Evolutionary conservation across 495 filamentous ascomycete genomes (phyloP).

Genomic region (Aspergillus biplanus): DNA sequence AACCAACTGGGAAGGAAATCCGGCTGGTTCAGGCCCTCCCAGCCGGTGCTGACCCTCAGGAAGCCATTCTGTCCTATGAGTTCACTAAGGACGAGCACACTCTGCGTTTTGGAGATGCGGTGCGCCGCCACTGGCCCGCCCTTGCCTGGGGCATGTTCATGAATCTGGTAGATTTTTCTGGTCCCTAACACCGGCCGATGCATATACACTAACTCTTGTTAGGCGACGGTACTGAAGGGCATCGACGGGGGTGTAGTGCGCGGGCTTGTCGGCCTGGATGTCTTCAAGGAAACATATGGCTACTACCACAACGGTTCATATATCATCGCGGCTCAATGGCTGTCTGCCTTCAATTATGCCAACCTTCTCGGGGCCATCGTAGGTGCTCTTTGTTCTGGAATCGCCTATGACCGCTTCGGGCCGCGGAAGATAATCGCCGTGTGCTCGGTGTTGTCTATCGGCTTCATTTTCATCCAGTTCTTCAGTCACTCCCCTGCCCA

Average conservation of each 20-base stretch:
- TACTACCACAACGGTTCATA: slow-evolving; percentile 32
- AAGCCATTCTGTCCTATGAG: slow-evolving; percentile 31
- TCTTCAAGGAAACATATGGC: slow-evolving; percentile 37
- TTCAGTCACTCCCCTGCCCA: slow-evolving; percentile 36
- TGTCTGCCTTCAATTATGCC: slow-evolving; percentile 68
- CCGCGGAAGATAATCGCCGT: slow-evolving; percentile 33
- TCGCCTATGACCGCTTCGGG: slow-evolving; percentile 36
- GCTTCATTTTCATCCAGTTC: slow-evolving; percentile 42
- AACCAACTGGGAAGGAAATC: background rate
- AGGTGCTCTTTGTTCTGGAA: slow-evolving; percentile 50
- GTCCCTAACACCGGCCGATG: background rate
- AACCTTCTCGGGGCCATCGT: slow-evolving; percentile 69
- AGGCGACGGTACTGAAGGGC: slow-evolving; percentile 38
- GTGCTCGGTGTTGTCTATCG: slow-evolving; percentile 38
- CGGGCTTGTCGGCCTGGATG: slow-evolving; percentile 35
- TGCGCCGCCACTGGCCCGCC: slow-evolving; percentile 34
- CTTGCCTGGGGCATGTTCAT: slow-evolving; percentile 38
- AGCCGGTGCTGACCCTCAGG: slow-evolving; percentile 11
- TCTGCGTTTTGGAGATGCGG: slow-evolving; percentile 34
- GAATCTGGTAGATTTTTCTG: slow-evolving; percentile 26
- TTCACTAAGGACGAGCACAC: slow-evolving; percentile 34
- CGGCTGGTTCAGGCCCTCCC: slow-evolving; percentile 14
- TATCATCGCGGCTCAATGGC: slow-evolving; percentile 34
- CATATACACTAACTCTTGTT: background rate
- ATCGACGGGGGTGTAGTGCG: slow-evolving; percentile 37